phyloP scores from a whole-genome alignment of 176 grass and related monocot genomes.

The Aegilops tauschii region DNA sequence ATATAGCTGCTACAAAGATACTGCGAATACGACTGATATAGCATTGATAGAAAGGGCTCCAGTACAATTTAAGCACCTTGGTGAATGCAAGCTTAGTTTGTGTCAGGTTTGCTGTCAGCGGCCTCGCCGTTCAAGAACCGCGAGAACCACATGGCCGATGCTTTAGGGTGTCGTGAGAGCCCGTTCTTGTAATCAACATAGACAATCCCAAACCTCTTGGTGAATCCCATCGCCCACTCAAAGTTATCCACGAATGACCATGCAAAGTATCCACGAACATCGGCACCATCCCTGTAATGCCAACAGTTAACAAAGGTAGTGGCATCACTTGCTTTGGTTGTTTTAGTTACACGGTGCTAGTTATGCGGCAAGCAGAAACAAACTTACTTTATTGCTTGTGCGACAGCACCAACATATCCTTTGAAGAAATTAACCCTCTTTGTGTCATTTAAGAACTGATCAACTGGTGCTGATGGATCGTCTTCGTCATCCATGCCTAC shows the following conservation, averaged over 20 bases:
- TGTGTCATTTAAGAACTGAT: slow-evolving; percentile 69
- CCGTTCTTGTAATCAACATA: slow-evolving; percentile 20
- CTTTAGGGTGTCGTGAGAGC: slow-evolving; percentile 1
- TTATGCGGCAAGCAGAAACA: not conserved
- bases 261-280: slow-evolving; percentile 87
- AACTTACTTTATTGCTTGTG: slow-evolving; percentile 74
- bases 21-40: not conserved
- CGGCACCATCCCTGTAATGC: slow-evolving; percentile 60
- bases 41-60: not conserved
- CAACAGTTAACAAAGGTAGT: slow-evolving; percentile 17
- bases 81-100: not conserved
- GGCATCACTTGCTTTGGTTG: slow-evolving; percentile 14
- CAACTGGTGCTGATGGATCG: slow-evolving; percentile 44
- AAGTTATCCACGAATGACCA: slow-evolving; percentile 97
- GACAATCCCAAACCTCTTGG: slow-evolving; percentile 57
- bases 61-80: not conserved
- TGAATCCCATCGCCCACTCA: slow-evolving; percentile 97
- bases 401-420: slow-evolving; percentile 62
- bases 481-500: slow-evolving; percentile 99
- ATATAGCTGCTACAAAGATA: not conserved
- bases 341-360: not conserved
- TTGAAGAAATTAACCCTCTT: slow-evolving; percentile 82
- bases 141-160: slow-evolving; percentile 19
- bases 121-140: not conserved
- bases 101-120: not conserved